phyloP scores from a whole-genome alignment of 179 eudicot species.

The Beta corolliflora region DNA sequence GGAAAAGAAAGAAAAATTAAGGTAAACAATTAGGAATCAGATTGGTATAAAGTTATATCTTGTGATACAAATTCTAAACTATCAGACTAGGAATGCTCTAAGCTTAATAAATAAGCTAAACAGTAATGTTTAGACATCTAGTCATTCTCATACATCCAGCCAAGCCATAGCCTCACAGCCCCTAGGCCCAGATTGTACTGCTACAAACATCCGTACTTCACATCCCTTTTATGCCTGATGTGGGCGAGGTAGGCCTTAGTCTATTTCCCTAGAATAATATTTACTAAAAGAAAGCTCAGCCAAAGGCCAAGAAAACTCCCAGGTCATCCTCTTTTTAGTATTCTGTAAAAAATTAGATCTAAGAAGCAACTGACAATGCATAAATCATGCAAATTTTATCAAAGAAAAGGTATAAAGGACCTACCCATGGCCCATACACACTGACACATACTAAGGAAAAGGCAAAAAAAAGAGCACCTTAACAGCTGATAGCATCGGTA shows the following conservation, averaged over 20 bases:
- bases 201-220: neutral
- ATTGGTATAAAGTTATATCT: neutral
- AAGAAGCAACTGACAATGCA: too few species aligned
- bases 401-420: too few species aligned
- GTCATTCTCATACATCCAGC: too few species aligned
- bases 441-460: neutral
- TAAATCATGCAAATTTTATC: too few species aligned
- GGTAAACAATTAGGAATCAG: neutral
- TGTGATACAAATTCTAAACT: neutral
- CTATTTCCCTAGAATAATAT: too few species aligned
- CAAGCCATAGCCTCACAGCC: neutral
- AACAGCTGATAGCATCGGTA: constrained; percentile 74
- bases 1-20: neutral
- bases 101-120: neutral
- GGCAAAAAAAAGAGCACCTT: constrained; percentile 47
- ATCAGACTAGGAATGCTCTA: neutral
- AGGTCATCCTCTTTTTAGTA: too few species aligned
- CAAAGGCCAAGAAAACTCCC: too few species aligned
- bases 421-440: too few species aligned
- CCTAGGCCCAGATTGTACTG: neutral
- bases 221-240: too few species aligned
- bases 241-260: too few species aligned
- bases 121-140: neutral
- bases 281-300: too few species aligned
- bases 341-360: too few species aligned